These are phyloP conservation scores for Lactarius tabidus DNA, from an alignment of 768 basidiomycete genomes.

Conservation along the genomic window DNA sequence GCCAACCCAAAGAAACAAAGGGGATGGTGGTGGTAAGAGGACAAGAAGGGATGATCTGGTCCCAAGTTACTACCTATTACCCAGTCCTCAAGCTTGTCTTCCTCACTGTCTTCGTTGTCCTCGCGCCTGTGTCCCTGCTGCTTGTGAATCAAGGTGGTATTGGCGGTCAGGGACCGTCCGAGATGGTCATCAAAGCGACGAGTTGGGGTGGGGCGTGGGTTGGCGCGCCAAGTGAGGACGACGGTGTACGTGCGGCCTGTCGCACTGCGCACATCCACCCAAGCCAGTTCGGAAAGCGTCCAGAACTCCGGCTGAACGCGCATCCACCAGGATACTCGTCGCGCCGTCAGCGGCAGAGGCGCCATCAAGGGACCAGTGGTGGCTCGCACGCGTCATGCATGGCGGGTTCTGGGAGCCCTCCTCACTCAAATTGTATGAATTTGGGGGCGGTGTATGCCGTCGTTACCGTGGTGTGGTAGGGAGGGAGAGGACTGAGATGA, in stretches of 20 bases:
- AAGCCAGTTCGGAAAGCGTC: conserved; percentile 42
- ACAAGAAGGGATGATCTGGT: too few relatives aligned
- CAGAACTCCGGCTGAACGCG: conserved; percentile 77
- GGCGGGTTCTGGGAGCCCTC: conserved; percentile 53
- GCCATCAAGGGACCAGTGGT: conserved; percentile 58
- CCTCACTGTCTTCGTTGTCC: conserved; percentile 12
- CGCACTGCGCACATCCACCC: conserved; percentile 43
- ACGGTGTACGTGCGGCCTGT: conserved; percentile 67
- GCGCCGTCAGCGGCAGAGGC: not conserved
- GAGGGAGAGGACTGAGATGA: too few relatives aligned
- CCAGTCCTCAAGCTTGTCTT: conserved; percentile 26
- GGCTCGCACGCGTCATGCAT: conserved; percentile 66
- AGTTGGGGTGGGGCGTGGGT: conserved; percentile 29
- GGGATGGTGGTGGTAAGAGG: too few relatives aligned
- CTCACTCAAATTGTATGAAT: conserved; percentile 6
- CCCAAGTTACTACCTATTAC: too few relatives aligned
- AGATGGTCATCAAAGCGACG: conserved; percentile 20
- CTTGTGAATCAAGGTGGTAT: too few relatives aligned
- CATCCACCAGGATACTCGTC: conserved; percentile 67
- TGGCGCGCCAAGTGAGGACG: conserved; percentile 36
- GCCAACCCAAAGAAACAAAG: too few relatives aligned
- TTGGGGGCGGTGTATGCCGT: not conserved
- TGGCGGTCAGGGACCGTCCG: too few relatives aligned
- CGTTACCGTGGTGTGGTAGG: too few relatives aligned
- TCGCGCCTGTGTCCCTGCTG: too few relatives aligned